phyloP scores from a whole-genome alignment of 805 yeast species.

The Kluyveromyces siamensis region DNA sequence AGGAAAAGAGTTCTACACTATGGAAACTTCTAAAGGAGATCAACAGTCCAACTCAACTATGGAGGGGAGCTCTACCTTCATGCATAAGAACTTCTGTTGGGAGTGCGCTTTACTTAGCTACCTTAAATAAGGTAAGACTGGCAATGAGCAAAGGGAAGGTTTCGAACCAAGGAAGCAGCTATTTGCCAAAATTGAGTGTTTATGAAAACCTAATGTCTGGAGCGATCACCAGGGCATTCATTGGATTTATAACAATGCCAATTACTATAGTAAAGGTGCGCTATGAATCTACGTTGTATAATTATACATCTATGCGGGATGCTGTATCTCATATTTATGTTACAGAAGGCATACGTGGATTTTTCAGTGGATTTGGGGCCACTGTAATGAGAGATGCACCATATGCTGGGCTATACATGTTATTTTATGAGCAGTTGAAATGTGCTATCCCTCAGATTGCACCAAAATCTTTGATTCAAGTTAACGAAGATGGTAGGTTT shows the following conservation, averaged over 20 bases:
- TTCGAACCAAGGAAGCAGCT: slow-evolving; percentile 23
- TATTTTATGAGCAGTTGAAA: slow-evolving; percentile 74
- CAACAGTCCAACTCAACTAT: slow-evolving; percentile 39
- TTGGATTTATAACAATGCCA: slow-evolving; percentile 91
- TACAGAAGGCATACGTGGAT: slow-evolving; percentile 52
- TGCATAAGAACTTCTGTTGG: slow-evolving; percentile 86
- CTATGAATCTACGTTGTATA: slow-evolving; percentile 72
- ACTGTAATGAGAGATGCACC: slow-evolving; percentile 91
- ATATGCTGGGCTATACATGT: slow-evolving; percentile 86
- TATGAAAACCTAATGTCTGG: slow-evolving; percentile 69
- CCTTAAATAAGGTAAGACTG: slow-evolving; percentile 54
- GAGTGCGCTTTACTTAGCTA: slow-evolving; percentile 74
- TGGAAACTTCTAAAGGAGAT: slow-evolving; percentile 32
- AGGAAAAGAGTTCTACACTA: slow-evolving; percentile 30
- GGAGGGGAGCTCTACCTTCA: slow-evolving; percentile 94
- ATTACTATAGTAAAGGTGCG: slow-evolving; percentile 84
- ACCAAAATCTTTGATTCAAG: slow-evolving; percentile 13
- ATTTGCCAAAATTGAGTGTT: slow-evolving; percentile 63
- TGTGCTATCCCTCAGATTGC: slow-evolving; percentile 38
- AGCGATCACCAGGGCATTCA: slow-evolving; percentile 65
- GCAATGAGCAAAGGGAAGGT: slow-evolving; percentile 32
- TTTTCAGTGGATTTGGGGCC: slow-evolving; percentile 81
- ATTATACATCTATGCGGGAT: slow-evolving; percentile 52
- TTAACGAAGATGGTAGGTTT: slow-evolving; percentile 17
- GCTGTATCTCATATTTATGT: slow-evolving; percentile 50